Percentiles rank a stretch among this genome's conserved stretches.
phyloP scores from a whole-genome alignment of 2,329 filamentous ascomycete genomes.

The Emergomyces pasteurianus region DNA sequence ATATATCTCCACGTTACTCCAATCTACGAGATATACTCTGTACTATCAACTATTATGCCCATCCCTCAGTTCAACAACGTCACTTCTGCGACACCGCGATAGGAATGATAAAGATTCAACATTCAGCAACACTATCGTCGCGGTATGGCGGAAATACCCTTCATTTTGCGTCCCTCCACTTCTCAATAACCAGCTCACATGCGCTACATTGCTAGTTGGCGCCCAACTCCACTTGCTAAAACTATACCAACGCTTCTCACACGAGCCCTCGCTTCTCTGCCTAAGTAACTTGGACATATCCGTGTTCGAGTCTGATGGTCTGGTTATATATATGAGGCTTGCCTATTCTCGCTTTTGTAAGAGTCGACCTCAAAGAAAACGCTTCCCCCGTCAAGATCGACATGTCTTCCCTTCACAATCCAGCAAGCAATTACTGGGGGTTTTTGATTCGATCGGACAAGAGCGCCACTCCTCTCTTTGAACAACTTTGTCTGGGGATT shows the following conservation, averaged over 20 bases:
- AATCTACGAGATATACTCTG: too few species aligned
- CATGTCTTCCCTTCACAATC: slow-evolving; percentile 13
- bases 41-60: too few species aligned
- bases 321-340: neutral
- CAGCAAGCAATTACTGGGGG: slow-evolving; percentile 41
- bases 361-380: neutral
- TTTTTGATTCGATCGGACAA: slow-evolving; percentile 55
- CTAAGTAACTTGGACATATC: neutral
- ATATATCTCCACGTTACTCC: slow-evolving; percentile 1
- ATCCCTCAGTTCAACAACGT: neutral
- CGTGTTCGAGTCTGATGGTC: neutral
- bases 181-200: neutral
- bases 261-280: neutral
- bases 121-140: neutral
- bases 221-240: neutral
- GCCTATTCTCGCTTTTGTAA: neutral
- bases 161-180: neutral
- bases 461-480: slow-evolving; percentile 52
- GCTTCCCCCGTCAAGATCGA: neutral
- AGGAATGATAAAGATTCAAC: neutral
- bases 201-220: neutral
- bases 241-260: neutral
- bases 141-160: neutral
- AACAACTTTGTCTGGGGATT: slow-evolving; percentile 57
- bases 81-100: neutral